Percentiles rank a stretch among this genome's conserved stretches.
These are phyloP conservation scores for Yarrowia yakushimensis DNA, from an alignment of 805 yeast species.

Conservation along the genomic window DNA sequence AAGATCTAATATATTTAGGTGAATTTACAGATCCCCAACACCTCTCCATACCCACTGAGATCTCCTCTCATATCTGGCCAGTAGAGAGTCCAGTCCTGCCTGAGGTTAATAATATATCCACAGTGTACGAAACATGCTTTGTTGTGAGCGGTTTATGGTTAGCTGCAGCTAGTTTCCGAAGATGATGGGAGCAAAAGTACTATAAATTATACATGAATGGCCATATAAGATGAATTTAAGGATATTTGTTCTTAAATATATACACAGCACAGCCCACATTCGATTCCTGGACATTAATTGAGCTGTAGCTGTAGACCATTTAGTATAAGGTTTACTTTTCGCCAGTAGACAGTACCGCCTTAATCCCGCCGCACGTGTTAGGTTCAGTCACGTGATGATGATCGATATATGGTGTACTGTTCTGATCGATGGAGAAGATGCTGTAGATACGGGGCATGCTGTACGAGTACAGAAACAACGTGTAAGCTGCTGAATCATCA, in stretches of 20 bases:
- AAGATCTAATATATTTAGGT: background rate
- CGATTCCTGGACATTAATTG: background rate
- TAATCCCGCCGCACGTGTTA: constrained; percentile 17
- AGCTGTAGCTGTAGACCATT: background rate
- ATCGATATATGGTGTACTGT: too few relatives aligned
- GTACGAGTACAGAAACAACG: too few relatives aligned
- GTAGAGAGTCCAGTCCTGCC: constrained; percentile 2
- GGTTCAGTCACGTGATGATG: constrained; percentile 12
- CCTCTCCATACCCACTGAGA: background rate
- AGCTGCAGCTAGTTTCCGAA: background rate
- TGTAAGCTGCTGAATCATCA: too few relatives aligned
- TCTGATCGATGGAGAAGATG: too few relatives aligned
- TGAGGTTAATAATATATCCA: constrained; percentile 1
- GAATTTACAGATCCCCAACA: background rate
- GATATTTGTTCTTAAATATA: background rate
- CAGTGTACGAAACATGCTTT: background rate
- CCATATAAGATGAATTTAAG: background rate
- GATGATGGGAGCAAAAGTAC: background rate
- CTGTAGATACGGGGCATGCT: too few relatives aligned
- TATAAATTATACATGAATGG: background rate
- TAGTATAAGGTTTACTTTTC: background rate
- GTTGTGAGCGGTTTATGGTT: constrained; percentile 13
- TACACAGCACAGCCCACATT: background rate
- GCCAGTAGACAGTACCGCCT: background rate
- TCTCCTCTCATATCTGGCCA: background rate